Conservation (phyloP, 2,329 filamentous ascomycete species). For the Beauveria caledonica region DNA sequence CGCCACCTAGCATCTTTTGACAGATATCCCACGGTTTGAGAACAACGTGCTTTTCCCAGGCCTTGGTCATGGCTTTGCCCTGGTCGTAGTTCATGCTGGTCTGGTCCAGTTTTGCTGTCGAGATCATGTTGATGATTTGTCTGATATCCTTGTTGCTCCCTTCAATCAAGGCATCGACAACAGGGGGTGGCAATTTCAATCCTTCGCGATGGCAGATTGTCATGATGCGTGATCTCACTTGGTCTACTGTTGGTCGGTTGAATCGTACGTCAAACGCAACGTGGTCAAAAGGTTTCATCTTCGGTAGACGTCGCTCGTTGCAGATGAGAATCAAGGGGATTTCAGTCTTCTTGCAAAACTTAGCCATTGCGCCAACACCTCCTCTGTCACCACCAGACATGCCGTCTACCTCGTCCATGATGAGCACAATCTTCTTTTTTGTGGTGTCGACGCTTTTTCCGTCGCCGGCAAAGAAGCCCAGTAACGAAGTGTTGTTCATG, state of each 20-base stretch:
- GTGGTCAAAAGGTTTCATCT: slow-evolving; percentile 97
- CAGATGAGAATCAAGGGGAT: slow-evolving; percentile 96
- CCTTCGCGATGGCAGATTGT: slow-evolving; percentile 92
- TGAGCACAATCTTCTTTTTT: slow-evolving; percentile 90
- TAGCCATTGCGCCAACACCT: slow-evolving; percentile 87
- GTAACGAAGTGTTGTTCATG: slow-evolving; percentile 84
- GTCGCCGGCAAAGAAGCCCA: slow-evolving; percentile 82
- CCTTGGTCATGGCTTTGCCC: slow-evolving; percentile 89
- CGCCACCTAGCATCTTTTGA: slow-evolving; percentile 79
- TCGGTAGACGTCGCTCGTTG: slow-evolving; percentile 85
- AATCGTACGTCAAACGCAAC: slow-evolving; percentile 81
- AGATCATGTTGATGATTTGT: slow-evolving; percentile 98
- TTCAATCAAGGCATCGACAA: slow-evolving; percentile 90
- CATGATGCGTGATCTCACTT: slow-evolving; percentile 85
- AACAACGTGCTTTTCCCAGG: slow-evolving; percentile 96
- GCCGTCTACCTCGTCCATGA: slow-evolving; percentile 99
- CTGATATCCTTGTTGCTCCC: slow-evolving; percentile 93
- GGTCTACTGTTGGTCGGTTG: slow-evolving; percentile 79
- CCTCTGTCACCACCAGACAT: slow-evolving; percentile 97
- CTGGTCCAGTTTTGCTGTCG: slow-evolving; percentile 84
- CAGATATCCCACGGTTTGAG: slow-evolving; percentile 98
- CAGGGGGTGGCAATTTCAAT: slow-evolving; percentile 71
- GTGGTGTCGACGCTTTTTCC: slow-evolving; percentile 68
- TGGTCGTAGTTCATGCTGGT: slow-evolving; percentile 72
- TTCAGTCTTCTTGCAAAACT: slow-evolving; percentile 90